Base-by-base conservation (phyloP, 2,329 filamentous ascomycete genomes). In the Cytospora schulzeri region DNA sequence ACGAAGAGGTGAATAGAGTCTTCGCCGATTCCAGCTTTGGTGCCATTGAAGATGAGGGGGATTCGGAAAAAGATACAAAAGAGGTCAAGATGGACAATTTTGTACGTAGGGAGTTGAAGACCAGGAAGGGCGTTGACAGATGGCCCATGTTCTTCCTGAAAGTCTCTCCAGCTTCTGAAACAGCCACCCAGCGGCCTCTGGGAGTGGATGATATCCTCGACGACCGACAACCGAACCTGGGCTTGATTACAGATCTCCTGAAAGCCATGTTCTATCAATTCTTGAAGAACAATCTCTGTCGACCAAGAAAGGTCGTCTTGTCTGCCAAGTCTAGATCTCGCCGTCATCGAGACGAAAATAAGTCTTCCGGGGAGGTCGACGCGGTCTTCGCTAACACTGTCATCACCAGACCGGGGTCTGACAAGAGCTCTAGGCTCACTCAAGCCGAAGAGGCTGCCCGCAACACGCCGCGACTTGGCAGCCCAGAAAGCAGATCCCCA, bases 141-240 rank as follows among this genome's bases (percentile, higher is more conserved):
- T 95, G 92, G 88, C 93, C 94, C 0, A 94, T 94, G 88, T 98
- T 97, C 71, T 90, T 88, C 70, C 77, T 98, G n/a, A 86, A 86
- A 31, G 84, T 97, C 41, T 77, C 81, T 2, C 71, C 58, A 45
- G 24, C 31, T 24, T 19, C 33, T 22, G 11, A 35, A 15, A 31
- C 58, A 4, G 17, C 26, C 2, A 50, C 29, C 7, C 17, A 54
- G 7, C 14, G 8, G 11, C 15, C 58, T 14, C 66, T 71, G 1
- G 74, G 76, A n/a, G 31, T 75, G 2, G 75, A 80, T n/a, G 74
- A 76, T 22, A 62, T 82, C 15, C 72, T 85, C 1, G 77, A 83
- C 60, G 78, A 83, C 15, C 78, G 79, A 31, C 74, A 79, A 1
- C 79, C 77, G 48, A 78, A 78, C 15, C 68, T 92, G n/a, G 79